Evolutionary conservation across 2,329 filamentous ascomycete genomes (phyloP).

Genomic region (Phaeoacremonium minimum): DNA sequence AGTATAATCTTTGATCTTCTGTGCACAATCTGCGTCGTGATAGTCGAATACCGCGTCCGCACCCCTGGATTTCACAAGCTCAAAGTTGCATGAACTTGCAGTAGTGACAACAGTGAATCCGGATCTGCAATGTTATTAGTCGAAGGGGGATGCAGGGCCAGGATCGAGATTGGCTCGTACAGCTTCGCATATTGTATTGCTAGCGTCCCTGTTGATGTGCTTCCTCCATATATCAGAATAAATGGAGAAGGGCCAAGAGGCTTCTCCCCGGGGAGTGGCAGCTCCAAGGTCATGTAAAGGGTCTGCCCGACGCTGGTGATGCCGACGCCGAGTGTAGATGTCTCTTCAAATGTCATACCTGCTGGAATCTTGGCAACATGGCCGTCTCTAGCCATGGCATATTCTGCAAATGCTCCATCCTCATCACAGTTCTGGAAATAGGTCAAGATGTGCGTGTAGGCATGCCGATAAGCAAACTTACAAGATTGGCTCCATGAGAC

Average conservation of each 20-base stretch:
- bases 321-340: conserved; percentile 10
- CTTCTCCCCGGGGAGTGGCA: conserved; percentile 1
- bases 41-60: neutral
- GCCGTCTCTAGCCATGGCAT: conserved; percentile 9
- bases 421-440: too few relatives aligned
- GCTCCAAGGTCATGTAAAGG: conserved; percentile 7
- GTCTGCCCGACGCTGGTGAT: conserved; percentile 10
- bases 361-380: conserved; percentile 6
- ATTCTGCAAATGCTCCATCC: conserved; percentile 18
- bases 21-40: neutral
- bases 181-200: conserved; percentile 30
- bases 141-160: neutral
- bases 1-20: neutral
- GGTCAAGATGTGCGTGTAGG: too few relatives aligned
- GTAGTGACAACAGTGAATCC: neutral
- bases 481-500: too few relatives aligned
- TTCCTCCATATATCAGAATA: conserved; percentile 33
- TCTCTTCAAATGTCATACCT: conserved; percentile 8
- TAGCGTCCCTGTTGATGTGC: conserved; percentile 27
- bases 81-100: neutral
- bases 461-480: too few relatives aligned
- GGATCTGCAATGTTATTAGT: neutral
- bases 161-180: conserved; percentile 11
- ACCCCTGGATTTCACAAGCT: neutral
- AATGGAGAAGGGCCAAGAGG: neutral